These are phyloP conservation scores for Tetrahymena malaccensis DNA, from an alignment of 73 alveolate species.

Conservation along the genomic window DNA sequence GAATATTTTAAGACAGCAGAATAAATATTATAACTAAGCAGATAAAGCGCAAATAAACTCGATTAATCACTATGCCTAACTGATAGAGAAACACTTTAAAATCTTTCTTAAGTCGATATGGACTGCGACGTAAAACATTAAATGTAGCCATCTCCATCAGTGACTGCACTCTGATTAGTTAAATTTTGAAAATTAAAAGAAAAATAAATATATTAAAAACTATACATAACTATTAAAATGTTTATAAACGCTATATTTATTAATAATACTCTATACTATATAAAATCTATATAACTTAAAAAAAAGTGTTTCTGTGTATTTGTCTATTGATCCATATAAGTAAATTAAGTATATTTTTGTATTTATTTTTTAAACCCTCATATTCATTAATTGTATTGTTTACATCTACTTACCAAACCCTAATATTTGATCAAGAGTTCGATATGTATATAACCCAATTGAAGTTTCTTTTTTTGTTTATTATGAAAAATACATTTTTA, in stretches of 20 bases:
- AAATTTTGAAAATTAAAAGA: not conserved
- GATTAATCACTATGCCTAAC: not conserved
- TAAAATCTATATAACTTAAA: too few species aligned
- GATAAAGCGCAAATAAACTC: not conserved
- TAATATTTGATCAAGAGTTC: too few species aligned
- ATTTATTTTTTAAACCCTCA: too few species aligned
- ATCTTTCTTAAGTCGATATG: not conserved
- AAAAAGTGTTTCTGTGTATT: not conserved
- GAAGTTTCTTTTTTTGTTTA: too few species aligned
- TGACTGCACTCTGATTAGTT: not conserved
- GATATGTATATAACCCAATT: too few species aligned
- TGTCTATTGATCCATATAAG: not conserved
- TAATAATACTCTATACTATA: not conserved
- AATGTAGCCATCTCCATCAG: not conserved
- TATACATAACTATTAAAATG: not conserved
- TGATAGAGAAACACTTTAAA: not conserved
- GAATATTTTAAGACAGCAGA: not conserved
- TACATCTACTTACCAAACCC: too few species aligned
- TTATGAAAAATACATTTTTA: too few species aligned
- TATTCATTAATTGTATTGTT: too few species aligned
- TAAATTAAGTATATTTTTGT: too few species aligned
- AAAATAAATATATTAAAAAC: not conserved
- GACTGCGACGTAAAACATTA: not conserved
- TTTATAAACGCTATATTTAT: not conserved
- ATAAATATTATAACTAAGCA: not conserved